Percentiles rank a stretch among this genome's conserved stretches.
Conservation (phyloP, 768 basidiomycete genomes). For the Kwoniella mangroviensis region DNA sequence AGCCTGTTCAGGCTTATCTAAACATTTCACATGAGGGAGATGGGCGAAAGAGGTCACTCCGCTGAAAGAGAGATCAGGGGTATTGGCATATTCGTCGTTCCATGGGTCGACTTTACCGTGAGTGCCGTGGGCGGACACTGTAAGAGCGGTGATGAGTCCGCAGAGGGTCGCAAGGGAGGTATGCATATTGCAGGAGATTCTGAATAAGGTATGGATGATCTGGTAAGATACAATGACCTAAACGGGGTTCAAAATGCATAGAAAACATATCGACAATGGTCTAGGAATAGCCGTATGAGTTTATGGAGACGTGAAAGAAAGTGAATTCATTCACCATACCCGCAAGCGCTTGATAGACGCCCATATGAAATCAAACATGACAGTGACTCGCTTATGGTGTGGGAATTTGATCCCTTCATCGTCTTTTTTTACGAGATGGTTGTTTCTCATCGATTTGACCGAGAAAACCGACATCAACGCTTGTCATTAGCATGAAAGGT, state of each 20-base stretch:
- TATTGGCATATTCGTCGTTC: conserved; percentile 30
- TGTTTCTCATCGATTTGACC: not conserved
- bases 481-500: not conserved
- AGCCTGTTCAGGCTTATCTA: conserved; percentile 63
- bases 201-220: not conserved
- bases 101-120: conserved; percentile 34
- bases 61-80: conserved; percentile 72
- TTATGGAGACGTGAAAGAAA: no score
- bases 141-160: not conserved
- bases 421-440: not conserved
- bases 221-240: no score
- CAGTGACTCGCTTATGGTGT: no score
- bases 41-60: conserved; percentile 85
- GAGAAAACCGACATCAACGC: not conserved
- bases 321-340: no score
- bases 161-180: conserved; percentile 6
- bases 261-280: no score
- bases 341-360: no score
- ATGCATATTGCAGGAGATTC: not conserved
- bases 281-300: no score
- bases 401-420: not conserved
- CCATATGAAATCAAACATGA: no score
- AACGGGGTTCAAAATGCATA: no score
- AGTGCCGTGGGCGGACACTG: conserved; percentile 4
- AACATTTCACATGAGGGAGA: conserved; percentile 72